Base-by-base conservation (phyloP, 768 basidiomycete genomes). In the Tephrocybe sp. region DNA sequence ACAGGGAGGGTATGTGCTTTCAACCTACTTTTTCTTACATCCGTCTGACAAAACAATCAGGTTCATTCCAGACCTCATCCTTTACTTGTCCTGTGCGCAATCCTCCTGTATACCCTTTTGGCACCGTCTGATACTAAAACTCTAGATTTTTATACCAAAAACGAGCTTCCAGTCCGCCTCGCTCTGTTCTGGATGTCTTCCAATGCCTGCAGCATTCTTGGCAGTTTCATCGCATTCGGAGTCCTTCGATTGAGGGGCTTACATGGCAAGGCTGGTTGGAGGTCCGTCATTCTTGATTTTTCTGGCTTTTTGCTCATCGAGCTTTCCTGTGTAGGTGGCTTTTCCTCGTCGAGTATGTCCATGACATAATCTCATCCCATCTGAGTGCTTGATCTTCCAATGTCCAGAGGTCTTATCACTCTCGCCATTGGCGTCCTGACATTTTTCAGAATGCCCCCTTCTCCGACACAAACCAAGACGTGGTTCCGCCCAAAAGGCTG, bases 401-500 rank as follows among this genome's bases (percentile, higher is more conserved):
- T n/a, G n/a, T 20, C 12, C 58, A 73, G 70, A 62, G 80, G 76
- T 26, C 48, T 73, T n/a, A 57, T 80, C 26, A 84, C 83, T 0
- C 67, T 84, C 3, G n/a, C 60, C 18, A 73, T 86, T 39, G 83
- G 84, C 1, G 34, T 83, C 14, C 64, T 68, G 2, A 74, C 81
- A 1, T 84, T 80, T 65, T 82, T 83, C 68, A 73, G 65, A 48
- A 79, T 84, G 75, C 84, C 84, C 4, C 73, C 80, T 30, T 79
- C 78, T 3, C 83, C 83, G 1, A 84, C 80, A 1, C 80, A 83
- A 57, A 81, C 83, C 1, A 79, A 74, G 51, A 63, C 72, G 0
- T 78, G 81, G 77, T 83, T 78, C 68, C 62, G 83, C 40, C 79
- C 78, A 0, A 77, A 79, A 33, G 81, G 83, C 0, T 86, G 83